A percentile compares a stretch with the other conserved stretches of the same genome.
Evolutionary conservation across 2,329 filamentous ascomycete genomes (phyloP).

Genomic region (Alternaria panax): DNA sequence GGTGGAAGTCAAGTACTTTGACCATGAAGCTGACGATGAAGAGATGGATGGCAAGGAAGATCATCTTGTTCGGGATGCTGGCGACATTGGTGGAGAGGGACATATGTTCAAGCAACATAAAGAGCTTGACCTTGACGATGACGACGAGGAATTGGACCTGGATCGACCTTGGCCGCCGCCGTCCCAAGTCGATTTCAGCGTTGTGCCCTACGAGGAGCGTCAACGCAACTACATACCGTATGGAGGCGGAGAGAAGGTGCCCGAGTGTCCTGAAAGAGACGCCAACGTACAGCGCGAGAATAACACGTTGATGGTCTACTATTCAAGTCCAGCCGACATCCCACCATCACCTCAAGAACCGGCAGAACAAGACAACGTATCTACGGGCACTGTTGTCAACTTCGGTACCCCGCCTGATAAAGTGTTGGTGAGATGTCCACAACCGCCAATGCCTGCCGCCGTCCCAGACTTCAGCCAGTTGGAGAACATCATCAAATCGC

Average conservation of each 20-base stretch:
- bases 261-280: conserved; percentile 53
- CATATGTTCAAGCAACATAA: conserved; percentile 64
- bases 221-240: conserved; percentile 55
- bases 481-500: conserved; percentile 40
- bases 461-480: conserved; percentile 34
- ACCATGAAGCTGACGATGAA: conserved; percentile 75
- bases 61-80: conserved; percentile 74
- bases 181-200: conserved; percentile 54
- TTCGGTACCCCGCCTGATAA: conserved; percentile 51
- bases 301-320: conserved; percentile 57
- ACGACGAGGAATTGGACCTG: conserved; percentile 64
- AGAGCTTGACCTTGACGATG: conserved; percentile 70
- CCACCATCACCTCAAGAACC: conserved; percentile 57
- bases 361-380: conserved; percentile 37
- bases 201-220: conserved; percentile 51
- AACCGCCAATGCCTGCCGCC: conserved; percentile 19
- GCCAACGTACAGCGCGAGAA: conserved; percentile 56
- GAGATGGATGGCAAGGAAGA: conserved; percentile 64
- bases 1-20: conserved; percentile 72
- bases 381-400: conserved; percentile 31
- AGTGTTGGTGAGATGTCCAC: conserved; percentile 34
- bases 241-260: conserved; percentile 53
- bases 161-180: conserved; percentile 44
- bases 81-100: conserved; percentile 72
- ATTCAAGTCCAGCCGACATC: conserved; percentile 54